Percentiles rank a stretch among this genome's conserved stretches.
phyloP scores from a whole-genome alignment of 2,329 filamentous ascomycete species.

The Aureobasidium sp. region DNA sequence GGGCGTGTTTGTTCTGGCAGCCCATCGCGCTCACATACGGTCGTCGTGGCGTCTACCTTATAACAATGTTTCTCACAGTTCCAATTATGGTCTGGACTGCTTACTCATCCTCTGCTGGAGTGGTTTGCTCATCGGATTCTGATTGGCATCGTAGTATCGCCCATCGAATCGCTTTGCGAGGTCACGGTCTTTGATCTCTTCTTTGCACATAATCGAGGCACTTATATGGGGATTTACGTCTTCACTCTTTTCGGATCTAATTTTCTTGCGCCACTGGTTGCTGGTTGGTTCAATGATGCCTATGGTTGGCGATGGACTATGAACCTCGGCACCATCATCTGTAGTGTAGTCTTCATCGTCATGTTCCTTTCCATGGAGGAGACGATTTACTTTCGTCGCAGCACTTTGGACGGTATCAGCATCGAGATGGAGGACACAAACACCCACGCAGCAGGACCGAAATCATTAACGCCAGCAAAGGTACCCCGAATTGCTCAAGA shows the following conservation, averaged over 20 bases:
- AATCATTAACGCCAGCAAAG: no score
- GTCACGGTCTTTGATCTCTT: not conserved
- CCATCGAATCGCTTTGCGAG: constrained; percentile 17
- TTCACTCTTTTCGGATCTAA: constrained; percentile 23
- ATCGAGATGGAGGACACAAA: no score
- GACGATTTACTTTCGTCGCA: constrained; percentile 10
- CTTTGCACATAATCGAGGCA: constrained; percentile 15
- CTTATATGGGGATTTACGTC: constrained; percentile 23
- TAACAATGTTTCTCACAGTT: constrained; percentile 4
- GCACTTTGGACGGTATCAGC: not conserved
- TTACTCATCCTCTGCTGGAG: no score
- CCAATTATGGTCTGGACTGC: no score
- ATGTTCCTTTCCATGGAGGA: constrained; percentile 11
- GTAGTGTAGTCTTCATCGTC: not conserved
- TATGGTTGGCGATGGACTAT: constrained; percentile 25
- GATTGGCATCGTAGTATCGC: not conserved
- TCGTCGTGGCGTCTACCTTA: constrained; percentile 19
- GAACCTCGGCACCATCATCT: no score
- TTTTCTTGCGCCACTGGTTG: constrained; percentile 16
- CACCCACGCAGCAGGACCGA: no score
- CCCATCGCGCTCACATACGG: constrained; percentile 38
- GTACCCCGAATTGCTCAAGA: no score
- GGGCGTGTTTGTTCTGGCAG: constrained; percentile 40
- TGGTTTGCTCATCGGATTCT: no score
- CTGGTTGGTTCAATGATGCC: no score